Percentiles rank a stretch among this genome's conserved stretches.
Conservation (phyloP, 805 yeast genomes). For the Yamadazyma phyllophila region DNA sequence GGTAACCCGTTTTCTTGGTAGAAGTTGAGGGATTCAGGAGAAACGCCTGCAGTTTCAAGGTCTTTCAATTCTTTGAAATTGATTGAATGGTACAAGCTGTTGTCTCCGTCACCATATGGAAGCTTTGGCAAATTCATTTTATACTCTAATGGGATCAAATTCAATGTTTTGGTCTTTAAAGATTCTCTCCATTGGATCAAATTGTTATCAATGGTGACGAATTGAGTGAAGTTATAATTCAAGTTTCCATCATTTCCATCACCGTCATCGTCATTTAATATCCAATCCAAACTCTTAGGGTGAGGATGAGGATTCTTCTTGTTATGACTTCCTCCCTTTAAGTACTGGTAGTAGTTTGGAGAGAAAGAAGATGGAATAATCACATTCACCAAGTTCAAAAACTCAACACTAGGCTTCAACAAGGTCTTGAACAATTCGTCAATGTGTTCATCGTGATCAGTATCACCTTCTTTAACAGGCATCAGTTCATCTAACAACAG, state of each 20-base stretch:
- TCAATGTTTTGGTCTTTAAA: slow-evolving; percentile 28
- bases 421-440: slow-evolving; percentile 37
- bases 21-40: slow-evolving; percentile 20
- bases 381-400: slow-evolving; percentile 41
- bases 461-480: slow-evolving; percentile 13
- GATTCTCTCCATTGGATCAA: slow-evolving; percentile 40
- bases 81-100: slow-evolving; percentile 31
- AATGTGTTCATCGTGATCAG: slow-evolving; percentile 18
- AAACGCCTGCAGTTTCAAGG: slow-evolving; percentile 14
- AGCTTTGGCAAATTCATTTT: slow-evolving; percentile 30
- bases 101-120: slow-evolving; percentile 7
- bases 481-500: slow-evolving; percentile 21
- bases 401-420: slow-evolving; percentile 42
- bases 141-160: slow-evolving; percentile 25
- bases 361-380: slow-evolving; percentile 47
- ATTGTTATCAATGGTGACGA: slow-evolving; percentile 41
- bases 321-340: slow-evolving; percentile 25
- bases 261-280: slow-evolving; percentile 45
- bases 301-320: slow-evolving; percentile 15
- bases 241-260: slow-evolving; percentile 48
- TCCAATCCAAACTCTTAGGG: slow-evolving; percentile 37
- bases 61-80: slow-evolving; percentile 19
- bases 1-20: slow-evolving; percentile 34
- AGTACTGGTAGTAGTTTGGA: slow-evolving; percentile 44
- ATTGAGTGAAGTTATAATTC: slow-evolving; percentile 44